Percentiles rank a stretch among this genome's conserved stretches.
Conservation (phyloP, 257 asterid genomes). For the Solanum peruvianum region DNA sequence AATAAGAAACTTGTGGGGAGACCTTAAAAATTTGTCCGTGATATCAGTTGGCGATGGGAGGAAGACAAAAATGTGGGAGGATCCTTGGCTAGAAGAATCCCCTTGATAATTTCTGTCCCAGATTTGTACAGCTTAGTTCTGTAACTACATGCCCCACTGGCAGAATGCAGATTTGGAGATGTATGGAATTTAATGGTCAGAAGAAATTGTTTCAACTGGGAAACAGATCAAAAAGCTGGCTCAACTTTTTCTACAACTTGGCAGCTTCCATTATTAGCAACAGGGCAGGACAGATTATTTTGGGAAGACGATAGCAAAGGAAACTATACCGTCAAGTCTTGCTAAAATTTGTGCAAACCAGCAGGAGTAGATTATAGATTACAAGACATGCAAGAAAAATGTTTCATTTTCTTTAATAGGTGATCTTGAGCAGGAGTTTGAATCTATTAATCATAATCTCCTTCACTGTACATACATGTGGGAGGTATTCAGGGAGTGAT, state of each 20-base stretch:
- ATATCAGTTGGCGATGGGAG: background rate
- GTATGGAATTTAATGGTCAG: background rate
- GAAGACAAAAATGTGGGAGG: background rate
- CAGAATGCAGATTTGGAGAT: background rate
- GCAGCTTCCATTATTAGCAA: background rate
- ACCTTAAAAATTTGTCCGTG: background rate
- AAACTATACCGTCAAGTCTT: background rate
- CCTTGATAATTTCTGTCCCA: background rate
- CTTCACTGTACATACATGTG: background rate
- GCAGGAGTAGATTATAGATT: background rate
- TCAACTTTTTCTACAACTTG: background rate
- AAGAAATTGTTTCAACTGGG: background rate
- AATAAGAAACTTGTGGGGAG: background rate
- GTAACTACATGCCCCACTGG: background rate
- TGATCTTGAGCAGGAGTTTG: background rate
- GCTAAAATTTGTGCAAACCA: background rate
- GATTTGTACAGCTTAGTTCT: background rate
- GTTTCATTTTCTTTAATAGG: background rate
- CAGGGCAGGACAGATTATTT: background rate
- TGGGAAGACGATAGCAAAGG: background rate
- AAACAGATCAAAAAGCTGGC: background rate
- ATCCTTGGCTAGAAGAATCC: background rate
- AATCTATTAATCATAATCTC: background rate
- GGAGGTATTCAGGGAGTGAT: background rate
- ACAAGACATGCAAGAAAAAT: background rate